Evolutionary conservation across 352 stramenopile species (phyloP).

Genomic region (Chrysophaeum taylorii): DNA sequence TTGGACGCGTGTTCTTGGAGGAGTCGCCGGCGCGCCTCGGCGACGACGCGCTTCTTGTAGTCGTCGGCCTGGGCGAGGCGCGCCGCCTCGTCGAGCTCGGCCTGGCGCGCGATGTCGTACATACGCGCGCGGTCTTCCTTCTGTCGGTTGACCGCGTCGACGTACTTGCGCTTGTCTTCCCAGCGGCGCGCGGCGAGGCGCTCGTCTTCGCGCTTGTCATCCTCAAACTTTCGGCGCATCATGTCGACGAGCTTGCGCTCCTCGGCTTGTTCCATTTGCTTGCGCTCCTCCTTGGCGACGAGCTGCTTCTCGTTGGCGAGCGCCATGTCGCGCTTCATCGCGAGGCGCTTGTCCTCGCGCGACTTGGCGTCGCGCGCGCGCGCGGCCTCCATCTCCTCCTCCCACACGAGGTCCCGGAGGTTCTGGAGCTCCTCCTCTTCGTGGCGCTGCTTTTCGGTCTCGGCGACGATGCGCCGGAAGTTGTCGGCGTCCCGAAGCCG

Average conservation of each 20-base stretch:
- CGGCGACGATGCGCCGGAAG: constrained; percentile 61
- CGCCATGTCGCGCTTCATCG: constrained; percentile 40
- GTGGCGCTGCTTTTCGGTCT: constrained; percentile 63
- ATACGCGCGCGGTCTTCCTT: constrained; percentile 52
- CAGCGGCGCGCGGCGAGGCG: constrained; percentile 25
- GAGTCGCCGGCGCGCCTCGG: constrained; percentile 65
- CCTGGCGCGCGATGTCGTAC: constrained; percentile 58
- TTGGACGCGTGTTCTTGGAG: constrained; percentile 66
- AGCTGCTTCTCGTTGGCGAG: constrained; percentile 39
- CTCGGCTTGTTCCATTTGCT: constrained; percentile 53
- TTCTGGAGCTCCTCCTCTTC: constrained; percentile 71
- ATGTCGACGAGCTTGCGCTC: constrained; percentile 62
- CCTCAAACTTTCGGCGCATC: constrained; percentile 63
- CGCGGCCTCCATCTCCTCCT: constrained; percentile 62
- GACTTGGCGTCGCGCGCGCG: background rate
- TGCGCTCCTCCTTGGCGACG: constrained; percentile 36
- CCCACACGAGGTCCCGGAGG: constrained; percentile 75
- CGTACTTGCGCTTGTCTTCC: constrained; percentile 35
- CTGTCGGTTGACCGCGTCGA: constrained; percentile 31
- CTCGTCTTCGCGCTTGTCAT: constrained; percentile 39
- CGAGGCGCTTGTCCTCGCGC: background rate
- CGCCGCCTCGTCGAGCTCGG: constrained; percentile 54
- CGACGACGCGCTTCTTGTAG: constrained; percentile 63
- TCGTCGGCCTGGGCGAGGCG: constrained; percentile 56
- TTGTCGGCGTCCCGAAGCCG: constrained; percentile 30